A percentile compares a stretch with the other conserved stretches of the same genome.
phyloP scores from a whole-genome alignment of 2,329 filamentous ascomycete genomes.

The Aspergillus sojae region DNA sequence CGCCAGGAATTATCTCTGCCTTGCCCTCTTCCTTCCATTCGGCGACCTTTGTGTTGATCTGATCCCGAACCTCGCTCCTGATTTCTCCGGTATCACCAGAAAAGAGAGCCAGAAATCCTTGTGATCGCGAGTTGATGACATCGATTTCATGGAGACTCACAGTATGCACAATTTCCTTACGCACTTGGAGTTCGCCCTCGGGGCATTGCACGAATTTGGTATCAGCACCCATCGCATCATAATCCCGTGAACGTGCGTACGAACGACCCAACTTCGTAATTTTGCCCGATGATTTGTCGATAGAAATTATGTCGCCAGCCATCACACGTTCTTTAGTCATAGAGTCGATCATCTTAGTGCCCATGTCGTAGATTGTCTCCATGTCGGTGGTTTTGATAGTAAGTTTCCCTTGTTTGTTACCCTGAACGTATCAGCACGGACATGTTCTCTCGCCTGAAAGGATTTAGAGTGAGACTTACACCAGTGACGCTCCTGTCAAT shows the following conservation, averaged over 20 bases:
- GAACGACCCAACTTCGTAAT: conserved; percentile 96
- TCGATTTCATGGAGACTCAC: conserved; percentile 98
- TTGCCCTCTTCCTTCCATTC: conserved; percentile 99
- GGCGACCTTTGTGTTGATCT: conserved; percentile 98
- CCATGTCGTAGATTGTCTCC: conserved; percentile 99
- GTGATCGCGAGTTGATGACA: conserved; percentile 98
- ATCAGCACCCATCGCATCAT: conserved; percentile 98
- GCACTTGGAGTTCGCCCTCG: conserved; percentile 94
- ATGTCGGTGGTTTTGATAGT: conserved; percentile 99
- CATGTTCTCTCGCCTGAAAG: not conserved
- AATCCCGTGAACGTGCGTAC: conserved; percentile 92
- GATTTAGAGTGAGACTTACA: conserved; percentile 40
- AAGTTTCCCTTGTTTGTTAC: conserved; percentile 97
- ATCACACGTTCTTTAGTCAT: conserved; percentile 99
- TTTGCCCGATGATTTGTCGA: conserved; percentile 97
- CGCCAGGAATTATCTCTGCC: conserved; percentile 94
- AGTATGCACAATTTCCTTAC: conserved; percentile 95
- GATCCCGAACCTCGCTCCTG: conserved; percentile 91
- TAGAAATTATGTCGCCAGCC: conserved; percentile 96
- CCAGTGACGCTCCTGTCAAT: conserved; percentile 96
- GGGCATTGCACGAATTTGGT: conserved; percentile 98
- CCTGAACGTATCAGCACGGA: conserved; percentile 45
- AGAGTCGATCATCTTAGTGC: conserved; percentile 98
- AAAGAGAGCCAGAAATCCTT: conserved; percentile 95
- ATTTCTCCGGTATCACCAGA: conserved; percentile 98